Evolutionary conservation across 2,329 filamentous ascomycete genomes (phyloP).

Genomic region (Nigrospora oryzae): DNA sequence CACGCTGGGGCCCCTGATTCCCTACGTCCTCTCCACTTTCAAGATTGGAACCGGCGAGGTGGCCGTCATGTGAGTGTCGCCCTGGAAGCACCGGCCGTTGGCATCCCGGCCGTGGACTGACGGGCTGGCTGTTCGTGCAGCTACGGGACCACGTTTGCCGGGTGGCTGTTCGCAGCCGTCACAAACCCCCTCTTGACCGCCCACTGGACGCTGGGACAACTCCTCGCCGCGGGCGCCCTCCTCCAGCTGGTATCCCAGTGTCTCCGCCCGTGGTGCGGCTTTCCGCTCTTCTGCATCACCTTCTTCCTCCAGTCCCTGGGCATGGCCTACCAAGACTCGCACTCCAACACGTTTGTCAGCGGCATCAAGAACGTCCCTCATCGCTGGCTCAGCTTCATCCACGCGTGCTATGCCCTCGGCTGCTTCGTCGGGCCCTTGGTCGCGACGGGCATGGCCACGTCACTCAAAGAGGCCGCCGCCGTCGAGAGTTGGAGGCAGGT

Average conservation of each 20-base stretch:
- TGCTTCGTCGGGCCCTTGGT: conserved; percentile 49
- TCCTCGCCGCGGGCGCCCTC: conserved; percentile 45
- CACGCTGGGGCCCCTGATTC: conserved; percentile 53
- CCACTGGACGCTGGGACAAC: conserved; percentile 44
- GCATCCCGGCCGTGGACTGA: too few relatives aligned
- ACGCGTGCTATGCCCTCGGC: conserved; percentile 53
- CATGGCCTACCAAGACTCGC: conserved; percentile 55
- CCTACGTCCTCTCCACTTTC: conserved; percentile 52
- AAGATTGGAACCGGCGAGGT: conserved; percentile 22
- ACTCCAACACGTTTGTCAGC: conserved; percentile 54
- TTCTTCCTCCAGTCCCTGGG: conserved; percentile 52
- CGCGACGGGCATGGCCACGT: conserved; percentile 38
- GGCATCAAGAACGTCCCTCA: conserved; percentile 39
- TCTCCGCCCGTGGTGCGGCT: conserved; percentile 47
- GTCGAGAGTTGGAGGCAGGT: conserved; percentile 42
- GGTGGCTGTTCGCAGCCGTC: conserved; percentile 50
- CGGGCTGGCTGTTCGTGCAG: too few relatives aligned
- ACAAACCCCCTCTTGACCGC: conserved; percentile 45
- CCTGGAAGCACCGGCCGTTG: neutral
- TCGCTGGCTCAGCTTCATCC: conserved; percentile 54
- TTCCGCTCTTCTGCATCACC: conserved; percentile 45
- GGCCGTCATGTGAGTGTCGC: conserved; percentile 16
- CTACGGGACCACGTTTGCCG: conserved; percentile 48
- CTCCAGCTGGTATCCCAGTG: conserved; percentile 46
- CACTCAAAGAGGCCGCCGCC: conserved; percentile 9